Evolutionary conservation across 140 eudicot species (phyloP).

Genomic region (Cichorium intybus): DNA sequence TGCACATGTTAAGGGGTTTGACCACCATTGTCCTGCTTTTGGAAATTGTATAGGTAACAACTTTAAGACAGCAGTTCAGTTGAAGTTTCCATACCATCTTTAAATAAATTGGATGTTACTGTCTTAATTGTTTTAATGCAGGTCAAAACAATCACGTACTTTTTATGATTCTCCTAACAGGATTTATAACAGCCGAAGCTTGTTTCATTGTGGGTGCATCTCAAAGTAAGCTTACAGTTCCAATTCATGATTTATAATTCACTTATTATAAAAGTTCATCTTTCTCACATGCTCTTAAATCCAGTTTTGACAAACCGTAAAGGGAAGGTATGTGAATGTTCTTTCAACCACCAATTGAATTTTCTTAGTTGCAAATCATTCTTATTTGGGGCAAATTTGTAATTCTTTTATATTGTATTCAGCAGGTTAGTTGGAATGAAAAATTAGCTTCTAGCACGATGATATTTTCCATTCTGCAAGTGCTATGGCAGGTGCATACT

Average conservation of each 20-base stretch:
- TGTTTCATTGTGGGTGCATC: slow-evolving; percentile 49
- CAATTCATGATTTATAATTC: neutral
- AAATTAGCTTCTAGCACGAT: slow-evolving; percentile 56
- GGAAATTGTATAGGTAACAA: slow-evolving; percentile 80
- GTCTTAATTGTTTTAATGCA: slow-evolving; percentile 34
- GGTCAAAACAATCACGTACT: slow-evolving; percentile 60
- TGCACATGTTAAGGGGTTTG: slow-evolving; percentile 62
- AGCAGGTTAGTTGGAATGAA: slow-evolving; percentile 35
- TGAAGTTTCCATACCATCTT: neutral
- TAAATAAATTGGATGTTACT: neutral
- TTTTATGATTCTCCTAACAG: slow-evolving; percentile 49
- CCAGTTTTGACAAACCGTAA: slow-evolving; percentile 29
- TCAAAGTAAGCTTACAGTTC: slow-evolving; percentile 45
- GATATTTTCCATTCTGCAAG: slow-evolving; percentile 64
- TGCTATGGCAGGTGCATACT: slow-evolving; percentile 73
- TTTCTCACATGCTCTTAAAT: slow-evolving; percentile 9
- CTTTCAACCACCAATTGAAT: slow-evolving; percentile 1
- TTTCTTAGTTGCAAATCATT: neutral
- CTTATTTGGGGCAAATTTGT: slow-evolving; percentile 2
- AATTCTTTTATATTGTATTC: neutral
- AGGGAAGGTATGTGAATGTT: slow-evolving; percentile 31
- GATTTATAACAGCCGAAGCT: slow-evolving; percentile 55
- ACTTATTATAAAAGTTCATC: neutral
- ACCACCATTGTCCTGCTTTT: slow-evolving; percentile 91
- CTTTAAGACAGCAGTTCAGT: slow-evolving; percentile 4